phyloP scores from a whole-genome alignment of 2,329 filamentous ascomycete genomes.

The Didymella pinodella region DNA sequence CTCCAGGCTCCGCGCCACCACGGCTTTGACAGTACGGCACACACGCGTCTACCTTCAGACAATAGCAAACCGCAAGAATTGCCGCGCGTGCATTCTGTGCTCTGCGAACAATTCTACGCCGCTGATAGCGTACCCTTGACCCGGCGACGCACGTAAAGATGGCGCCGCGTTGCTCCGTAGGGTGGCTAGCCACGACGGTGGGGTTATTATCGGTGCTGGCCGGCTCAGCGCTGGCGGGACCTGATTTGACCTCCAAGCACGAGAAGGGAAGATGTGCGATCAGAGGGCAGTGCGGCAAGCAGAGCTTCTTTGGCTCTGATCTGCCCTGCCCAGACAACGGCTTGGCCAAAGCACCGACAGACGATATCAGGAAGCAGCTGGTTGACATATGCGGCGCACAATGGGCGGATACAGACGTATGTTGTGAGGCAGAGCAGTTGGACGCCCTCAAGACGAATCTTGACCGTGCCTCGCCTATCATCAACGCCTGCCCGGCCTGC shows the following conservation, averaged over 20 bases:
- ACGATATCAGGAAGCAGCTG: conserved; percentile 76
- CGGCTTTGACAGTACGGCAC: conserved; percentile 16
- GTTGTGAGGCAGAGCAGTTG: conserved; percentile 84
- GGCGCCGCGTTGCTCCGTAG: conserved; percentile 34
- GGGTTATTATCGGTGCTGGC: conserved; percentile 42
- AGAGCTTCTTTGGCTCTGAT: conserved; percentile 87
- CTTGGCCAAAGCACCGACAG: conserved; percentile 75
- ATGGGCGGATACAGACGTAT: conserved; percentile 85
- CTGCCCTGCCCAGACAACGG: conserved; percentile 94
- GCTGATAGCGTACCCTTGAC: not conserved
- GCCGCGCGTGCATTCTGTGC: not conserved
- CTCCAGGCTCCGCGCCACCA: conserved; percentile 27
- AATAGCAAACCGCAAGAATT: not conserved
- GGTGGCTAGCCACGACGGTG: conserved; percentile 36
- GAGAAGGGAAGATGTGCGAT: conserved; percentile 90
- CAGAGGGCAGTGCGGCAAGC: conserved; percentile 88
- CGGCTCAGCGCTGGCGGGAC: conserved; percentile 39
- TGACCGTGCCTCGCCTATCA: conserved; percentile 84
- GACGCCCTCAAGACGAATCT: conserved; percentile 83
- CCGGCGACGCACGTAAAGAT: conserved; percentile 14
- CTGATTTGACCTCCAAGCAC: conserved; percentile 64
- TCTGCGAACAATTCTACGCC: not conserved
- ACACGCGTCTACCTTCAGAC: not conserved
- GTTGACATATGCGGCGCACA: conserved; percentile 85
- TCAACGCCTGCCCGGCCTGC: conserved; percentile 94